Base-by-base conservation (phyloP, 2,329 filamentous ascomycete species). In the Clathrospora elynae region DNA sequence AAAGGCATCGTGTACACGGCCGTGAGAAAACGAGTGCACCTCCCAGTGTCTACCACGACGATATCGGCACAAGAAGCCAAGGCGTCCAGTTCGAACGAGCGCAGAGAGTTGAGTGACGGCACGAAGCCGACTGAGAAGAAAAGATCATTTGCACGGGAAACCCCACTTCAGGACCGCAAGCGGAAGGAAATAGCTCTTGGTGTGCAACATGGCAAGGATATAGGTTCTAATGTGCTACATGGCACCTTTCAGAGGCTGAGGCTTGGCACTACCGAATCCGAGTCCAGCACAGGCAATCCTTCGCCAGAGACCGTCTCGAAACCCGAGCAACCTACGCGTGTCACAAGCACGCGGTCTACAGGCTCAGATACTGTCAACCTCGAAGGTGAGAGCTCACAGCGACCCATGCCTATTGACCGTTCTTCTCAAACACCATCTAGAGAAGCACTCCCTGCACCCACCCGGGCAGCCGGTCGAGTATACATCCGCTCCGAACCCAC, bases 1-100 rank as follows among this genome's bases (percentile, higher is more conserved):
- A 77, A 73, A 47, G 75, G 71, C 12, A 71, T 53, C 6, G 55
- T 67, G 12, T 48, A 36, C 6, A 57, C 62, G 5, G 35, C 36
- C 8, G 18, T 23, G 10, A 49, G n/a, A 6, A 18, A 18, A n/a
- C n/a, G n/a, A n/a, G n/a, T n/a, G n/a, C n/a, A n/a, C n/a, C n/a
- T n/a, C n/a, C n/a, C n/a, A n/a, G n/a, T n/a, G n/a, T n/a, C n/a
- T n/a, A n/a, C n/a, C n/a, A n/a, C n/a, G n/a, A 4, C n/a, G 2
- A 2, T 7, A 26, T 8, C 39, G 5, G 5, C 11, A 7, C 24
- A 23, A 10, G 12, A n/a, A 24, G 12, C 19, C 5, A 18, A 18
- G 14, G 6, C 30, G 17, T n/a, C 18, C 3, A 19, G 3, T 16
- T 20, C 34, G n/a, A 20, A n/a, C 12, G 4, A 19, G n/a, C n/a